phyloP scores from a whole-genome alignment of 2,329 filamentous ascomycete genomes.

The Paraphaeosphaeria minitans region DNA sequence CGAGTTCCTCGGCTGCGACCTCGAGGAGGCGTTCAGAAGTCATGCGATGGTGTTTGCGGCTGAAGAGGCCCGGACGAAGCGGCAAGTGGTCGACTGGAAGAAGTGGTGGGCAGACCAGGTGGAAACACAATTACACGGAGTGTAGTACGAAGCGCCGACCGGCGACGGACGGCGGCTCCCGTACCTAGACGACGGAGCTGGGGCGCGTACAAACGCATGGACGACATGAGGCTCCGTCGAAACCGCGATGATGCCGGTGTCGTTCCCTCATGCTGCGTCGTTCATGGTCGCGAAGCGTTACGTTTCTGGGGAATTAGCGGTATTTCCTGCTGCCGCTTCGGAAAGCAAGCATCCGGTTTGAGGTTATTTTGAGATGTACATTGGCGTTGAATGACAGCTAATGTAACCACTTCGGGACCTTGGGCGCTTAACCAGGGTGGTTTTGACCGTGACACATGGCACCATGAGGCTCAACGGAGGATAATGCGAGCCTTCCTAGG shows the following conservation, averaged over 20 bases:
- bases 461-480: constrained; percentile 37
- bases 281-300: constrained; percentile 28
- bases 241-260: constrained; percentile 22
- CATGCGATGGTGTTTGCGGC: constrained; percentile 95
- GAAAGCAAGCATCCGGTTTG: constrained; percentile 22
- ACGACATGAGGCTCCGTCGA: constrained; percentile 30
- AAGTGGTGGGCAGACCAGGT: constrained; percentile 74
- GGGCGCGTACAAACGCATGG: constrained; percentile 39
- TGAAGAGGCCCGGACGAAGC: constrained; percentile 77
- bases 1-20: constrained; percentile 76
- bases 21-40: constrained; percentile 86
- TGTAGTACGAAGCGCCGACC: constrained; percentile 10
- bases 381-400: constrained; percentile 26
- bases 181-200: constrained; percentile 19
- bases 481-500: constrained; percentile 9
- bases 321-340: constrained; percentile 28
- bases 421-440: constrained; percentile 38
- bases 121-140: constrained; percentile 32
- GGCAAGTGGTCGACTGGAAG: constrained; percentile 74
- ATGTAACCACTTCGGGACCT: constrained; percentile 25
- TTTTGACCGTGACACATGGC: constrained; percentile 31
- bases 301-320: constrained; percentile 37
- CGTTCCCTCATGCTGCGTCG: constrained; percentile 15
- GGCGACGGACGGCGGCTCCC: constrained; percentile 1
- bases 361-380: constrained; percentile 41